A percentile compares a stretch with the other conserved stretches of the same genome.
Evolutionary conservation across 306 rosid species (phyloP).

Genomic region (Rubus idaeus): DNA sequence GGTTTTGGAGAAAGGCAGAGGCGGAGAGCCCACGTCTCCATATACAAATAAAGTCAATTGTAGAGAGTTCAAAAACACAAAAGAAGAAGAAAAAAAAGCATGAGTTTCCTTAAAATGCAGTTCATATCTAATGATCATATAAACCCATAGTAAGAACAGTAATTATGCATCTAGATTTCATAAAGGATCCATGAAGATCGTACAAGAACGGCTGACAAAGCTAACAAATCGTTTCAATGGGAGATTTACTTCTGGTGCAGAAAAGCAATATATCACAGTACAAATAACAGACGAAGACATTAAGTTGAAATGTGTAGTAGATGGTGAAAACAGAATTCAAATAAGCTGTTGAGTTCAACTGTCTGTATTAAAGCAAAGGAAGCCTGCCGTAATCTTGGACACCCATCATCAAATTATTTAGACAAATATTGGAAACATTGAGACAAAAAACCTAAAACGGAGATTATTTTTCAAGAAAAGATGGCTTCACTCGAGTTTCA

Average conservation of each 20-base stretch:
- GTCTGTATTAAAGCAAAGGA: not conserved
- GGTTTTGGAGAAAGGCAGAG: conserved; percentile 51
- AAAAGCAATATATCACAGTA: not conserved
- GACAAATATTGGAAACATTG: not conserved
- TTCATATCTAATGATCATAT: not conserved
- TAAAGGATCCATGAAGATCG: not conserved
- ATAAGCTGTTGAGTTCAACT: not conserved
- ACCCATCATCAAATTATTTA: not conserved
- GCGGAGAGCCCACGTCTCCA: conserved; percentile 53
- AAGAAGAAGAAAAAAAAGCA: not conserved
- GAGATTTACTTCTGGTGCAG: not conserved
- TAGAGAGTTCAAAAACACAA: not conserved
- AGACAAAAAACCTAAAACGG: not conserved
- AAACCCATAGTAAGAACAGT: not conserved
- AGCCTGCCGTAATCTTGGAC: not conserved
- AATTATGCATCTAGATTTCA: not conserved
- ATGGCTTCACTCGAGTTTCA: conserved; percentile 49
- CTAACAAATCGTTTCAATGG: not conserved
- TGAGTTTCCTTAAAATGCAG: not conserved
- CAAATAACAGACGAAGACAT: not conserved
- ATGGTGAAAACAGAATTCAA: not conserved
- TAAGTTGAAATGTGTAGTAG: not conserved
- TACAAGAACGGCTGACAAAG: not conserved
- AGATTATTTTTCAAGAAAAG: not conserved
- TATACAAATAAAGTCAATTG: conserved; percentile 17